These are phyloP conservation scores for Wickerhamiella sorbophila DNA, from an alignment of 805 yeast species.

Conservation along the genomic window DNA sequence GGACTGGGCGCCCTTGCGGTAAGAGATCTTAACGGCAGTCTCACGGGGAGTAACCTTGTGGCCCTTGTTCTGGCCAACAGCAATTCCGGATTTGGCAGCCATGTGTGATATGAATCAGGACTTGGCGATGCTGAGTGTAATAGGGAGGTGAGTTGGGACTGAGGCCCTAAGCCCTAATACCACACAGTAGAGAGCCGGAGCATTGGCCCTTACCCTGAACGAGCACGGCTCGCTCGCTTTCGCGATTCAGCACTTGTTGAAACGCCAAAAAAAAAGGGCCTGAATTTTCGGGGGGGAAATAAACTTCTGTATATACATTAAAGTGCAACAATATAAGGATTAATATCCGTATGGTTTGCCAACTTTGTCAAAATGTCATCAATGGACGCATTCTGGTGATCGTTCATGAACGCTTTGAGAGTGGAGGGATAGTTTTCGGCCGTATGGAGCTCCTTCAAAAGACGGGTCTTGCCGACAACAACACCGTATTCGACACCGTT, in stretches of 20 bases:
- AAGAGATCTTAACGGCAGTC: slow-evolving; percentile 76
- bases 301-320: background rate
- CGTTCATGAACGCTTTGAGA: slow-evolving; percentile 34
- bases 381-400: slow-evolving; percentile 32
- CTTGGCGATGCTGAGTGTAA: background rate
- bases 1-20: slow-evolving; percentile 93
- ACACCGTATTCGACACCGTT: slow-evolving; percentile 27
- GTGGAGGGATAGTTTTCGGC: slow-evolving; percentile 11
- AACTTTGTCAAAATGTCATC: slow-evolving; percentile 38
- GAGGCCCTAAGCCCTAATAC: slow-evolving; percentile 3
- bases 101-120: slow-evolving; percentile 15
- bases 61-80: slow-evolving; percentile 99
- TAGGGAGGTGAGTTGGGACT: slow-evolving; percentile 1
- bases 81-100: slow-evolving; percentile 58
- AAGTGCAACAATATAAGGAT: background rate
- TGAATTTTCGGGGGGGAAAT: too few relatives aligned
- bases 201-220: too few relatives aligned
- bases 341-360: slow-evolving; percentile 28
- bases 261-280: too few relatives aligned
- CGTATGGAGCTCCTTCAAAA: slow-evolving; percentile 29
- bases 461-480: slow-evolving; percentile 49
- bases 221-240: too few relatives aligned
- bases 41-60: slow-evolving; percentile 82
- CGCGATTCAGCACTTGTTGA: too few relatives aligned
- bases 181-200: too few relatives aligned